A percentile compares a stretch with the other conserved stretches of the same genome.
phyloP scores from a whole-genome alignment of 495 filamentous ascomycete genomes.

The Sphaerosporella brunnea region DNA sequence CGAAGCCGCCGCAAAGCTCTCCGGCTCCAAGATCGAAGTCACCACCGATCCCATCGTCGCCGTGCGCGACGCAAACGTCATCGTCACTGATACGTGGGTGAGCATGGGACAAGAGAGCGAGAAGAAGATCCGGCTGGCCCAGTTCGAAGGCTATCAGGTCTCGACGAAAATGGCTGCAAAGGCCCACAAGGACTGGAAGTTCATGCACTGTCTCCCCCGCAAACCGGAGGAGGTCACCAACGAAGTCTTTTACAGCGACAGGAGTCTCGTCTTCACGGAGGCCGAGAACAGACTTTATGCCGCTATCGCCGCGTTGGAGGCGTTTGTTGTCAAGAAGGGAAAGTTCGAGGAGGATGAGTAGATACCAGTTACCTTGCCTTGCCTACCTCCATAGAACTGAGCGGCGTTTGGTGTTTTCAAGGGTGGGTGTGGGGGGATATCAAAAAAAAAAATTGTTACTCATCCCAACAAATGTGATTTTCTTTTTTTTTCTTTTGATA shows the following conservation, averaged over 20 bases:
- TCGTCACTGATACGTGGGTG: conserved; percentile 88
- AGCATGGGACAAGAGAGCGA: conserved; percentile 95
- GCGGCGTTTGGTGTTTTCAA: no score
- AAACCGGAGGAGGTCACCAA: conserved; percentile 87
- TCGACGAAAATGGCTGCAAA: conserved; percentile 61
- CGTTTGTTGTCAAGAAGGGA: conserved; percentile 80
- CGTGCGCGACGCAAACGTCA: conserved; percentile 67
- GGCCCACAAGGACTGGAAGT: conserved; percentile 80
- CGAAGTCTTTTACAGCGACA: conserved; percentile 72
- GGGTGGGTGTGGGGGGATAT: no score
- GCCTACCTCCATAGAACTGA: no score
- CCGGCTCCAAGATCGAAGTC: conserved; percentile 55
- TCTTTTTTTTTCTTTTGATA: no score
- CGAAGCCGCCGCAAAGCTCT: conserved; percentile 37
- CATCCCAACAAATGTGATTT: no score
- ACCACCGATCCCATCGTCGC: conserved; percentile 63
- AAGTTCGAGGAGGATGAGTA: conserved; percentile 36
- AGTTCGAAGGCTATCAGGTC: conserved; percentile 80
- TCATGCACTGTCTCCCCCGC: conserved; percentile 96
- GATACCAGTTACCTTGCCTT: no score
- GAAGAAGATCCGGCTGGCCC: conserved; percentile 51
- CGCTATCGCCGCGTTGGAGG: conserved; percentile 68
- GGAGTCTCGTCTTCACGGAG: conserved; percentile 77
- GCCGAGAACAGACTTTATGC: conserved; percentile 90
- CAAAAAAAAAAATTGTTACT: no score